These are phyloP conservation scores for Phytomonas francai DNA, from an alignment of 208 protist genomes.

Conservation along the genomic window DNA sequence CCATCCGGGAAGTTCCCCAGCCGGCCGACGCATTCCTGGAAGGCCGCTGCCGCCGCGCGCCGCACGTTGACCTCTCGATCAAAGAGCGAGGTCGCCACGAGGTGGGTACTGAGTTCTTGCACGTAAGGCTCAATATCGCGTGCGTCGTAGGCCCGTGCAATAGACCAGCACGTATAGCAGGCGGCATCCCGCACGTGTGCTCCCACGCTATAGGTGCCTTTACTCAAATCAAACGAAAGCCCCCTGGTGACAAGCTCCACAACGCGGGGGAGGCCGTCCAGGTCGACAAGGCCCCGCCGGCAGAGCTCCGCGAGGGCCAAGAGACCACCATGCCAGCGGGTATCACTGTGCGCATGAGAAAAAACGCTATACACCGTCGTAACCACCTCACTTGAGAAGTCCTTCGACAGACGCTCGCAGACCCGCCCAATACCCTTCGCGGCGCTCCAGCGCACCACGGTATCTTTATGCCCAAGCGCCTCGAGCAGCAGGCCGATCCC, in stretches of 20 bases:
- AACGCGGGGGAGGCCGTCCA: slow-evolving; percentile 57
- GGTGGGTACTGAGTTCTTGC: slow-evolving; percentile 45
- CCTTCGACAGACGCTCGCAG: slow-evolving; percentile 82
- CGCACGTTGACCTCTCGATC: slow-evolving; percentile 92
- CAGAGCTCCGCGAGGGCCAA: slow-evolving; percentile 95
- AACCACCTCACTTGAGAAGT: slow-evolving; percentile 89
- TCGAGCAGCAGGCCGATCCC: slow-evolving; percentile 65
- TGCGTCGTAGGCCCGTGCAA: slow-evolving; percentile 95
- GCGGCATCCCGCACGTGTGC: slow-evolving; percentile 97
- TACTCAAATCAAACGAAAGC: slow-evolving; percentile 91
- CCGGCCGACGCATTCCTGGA: slow-evolving; percentile 91
- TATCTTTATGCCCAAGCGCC: slow-evolving; percentile 83
- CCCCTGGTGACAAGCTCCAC: slow-evolving; percentile 74
- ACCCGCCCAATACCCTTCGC: slow-evolving; percentile 96
- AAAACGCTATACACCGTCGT: slow-evolving; percentile 74
- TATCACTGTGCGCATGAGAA: slow-evolving; percentile 32
- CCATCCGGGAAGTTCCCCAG: slow-evolving; percentile 94
- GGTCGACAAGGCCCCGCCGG: slow-evolving; percentile 88
- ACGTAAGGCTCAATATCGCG: slow-evolving; percentile 80
- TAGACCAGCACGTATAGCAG: slow-evolving; percentile 98
- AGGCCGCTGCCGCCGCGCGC: slow-evolving; percentile 87
- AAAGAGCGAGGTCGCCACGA: slow-evolving; percentile 82
- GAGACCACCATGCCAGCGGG: slow-evolving; percentile 94
- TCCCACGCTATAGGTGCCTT: slow-evolving; percentile 94
- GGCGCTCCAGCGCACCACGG: slow-evolving; percentile 94